A percentile compares a stretch with the other conserved stretches of the same genome.
Conservation (phyloP, 441 rosid genomes). For the Gossypium davidsonii region DNA sequence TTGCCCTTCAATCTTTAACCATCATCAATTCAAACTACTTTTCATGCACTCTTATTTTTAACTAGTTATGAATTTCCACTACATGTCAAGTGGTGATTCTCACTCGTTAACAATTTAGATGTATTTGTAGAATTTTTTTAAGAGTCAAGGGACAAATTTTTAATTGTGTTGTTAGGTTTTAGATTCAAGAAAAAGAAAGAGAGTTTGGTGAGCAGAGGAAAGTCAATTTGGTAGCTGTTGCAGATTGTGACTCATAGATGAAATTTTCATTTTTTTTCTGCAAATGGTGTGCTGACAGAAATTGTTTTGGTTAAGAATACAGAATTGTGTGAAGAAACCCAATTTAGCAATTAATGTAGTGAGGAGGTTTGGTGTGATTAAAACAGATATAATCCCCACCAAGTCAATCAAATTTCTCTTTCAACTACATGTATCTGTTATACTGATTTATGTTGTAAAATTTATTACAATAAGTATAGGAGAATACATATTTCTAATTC, state of each 20-base stretch:
- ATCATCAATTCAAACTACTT: no score
- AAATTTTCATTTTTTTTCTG: background rate
- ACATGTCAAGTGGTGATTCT: no score
- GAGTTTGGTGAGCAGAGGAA: conserved; percentile 10
- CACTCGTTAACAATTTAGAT: no score
- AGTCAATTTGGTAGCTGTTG: conserved; percentile 12
- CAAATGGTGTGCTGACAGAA: background rate
- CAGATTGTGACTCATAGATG: background rate
- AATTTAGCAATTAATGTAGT: background rate
- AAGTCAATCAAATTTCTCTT: background rate
- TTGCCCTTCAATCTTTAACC: no score
- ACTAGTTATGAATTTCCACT: no score
- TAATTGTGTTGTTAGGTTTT: background rate
- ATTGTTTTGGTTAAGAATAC: background rate
- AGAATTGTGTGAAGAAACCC: background rate
- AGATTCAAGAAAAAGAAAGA: background rate
- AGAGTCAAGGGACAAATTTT: no score
- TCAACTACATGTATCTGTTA: background rate
- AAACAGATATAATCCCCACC: background rate
- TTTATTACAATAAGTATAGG: background rate
- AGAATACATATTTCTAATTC: background rate
- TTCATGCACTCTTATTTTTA: no score
- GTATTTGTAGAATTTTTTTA: no score
- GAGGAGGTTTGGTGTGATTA: conserved; percentile 18
- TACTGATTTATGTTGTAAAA: background rate